Percentiles rank a stretch among this genome's conserved stretches.
phyloP scores from a whole-genome alignment of 352 stramenopile species.

The Globisporangium abappressorium region DNA sequence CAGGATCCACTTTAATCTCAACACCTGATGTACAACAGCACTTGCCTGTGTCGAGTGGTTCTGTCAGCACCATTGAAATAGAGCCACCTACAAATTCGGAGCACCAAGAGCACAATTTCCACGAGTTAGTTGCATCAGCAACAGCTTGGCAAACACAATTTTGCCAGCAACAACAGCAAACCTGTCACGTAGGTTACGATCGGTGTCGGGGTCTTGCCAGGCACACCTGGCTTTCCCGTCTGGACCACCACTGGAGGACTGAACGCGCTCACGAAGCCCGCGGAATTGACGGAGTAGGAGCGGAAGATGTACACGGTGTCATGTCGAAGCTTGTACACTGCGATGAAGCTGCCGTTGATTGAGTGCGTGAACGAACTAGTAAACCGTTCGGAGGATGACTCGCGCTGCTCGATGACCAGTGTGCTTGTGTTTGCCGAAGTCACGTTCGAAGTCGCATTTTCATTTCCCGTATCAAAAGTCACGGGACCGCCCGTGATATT shows the following conservation, averaged over 20 bases:
- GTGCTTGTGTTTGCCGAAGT: slow-evolving; percentile 3
- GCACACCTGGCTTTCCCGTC: slow-evolving; percentile 23
- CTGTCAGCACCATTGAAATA: slow-evolving; percentile 25
- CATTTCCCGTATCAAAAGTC: slow-evolving; percentile 14
- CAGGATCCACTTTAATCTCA: no score
- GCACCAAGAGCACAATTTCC: neutral
- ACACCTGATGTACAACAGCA: no score
- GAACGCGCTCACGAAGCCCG: slow-evolving; percentile 24
- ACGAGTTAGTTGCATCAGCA: neutral
- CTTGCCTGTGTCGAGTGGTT: slow-evolving; percentile 38
- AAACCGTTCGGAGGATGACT: slow-evolving; percentile 22
- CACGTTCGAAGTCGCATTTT: slow-evolving; percentile 6
- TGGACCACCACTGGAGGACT: slow-evolving; percentile 24
- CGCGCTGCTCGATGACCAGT: slow-evolving; percentile 37
- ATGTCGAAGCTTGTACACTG: slow-evolving; percentile 46
- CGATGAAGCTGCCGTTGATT: slow-evolving; percentile 17
- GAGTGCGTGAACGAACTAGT: slow-evolving; percentile 15
- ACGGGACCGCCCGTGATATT: slow-evolving; percentile 25
- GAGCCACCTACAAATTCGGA: slow-evolving; percentile 27
- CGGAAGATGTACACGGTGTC: slow-evolving; percentile 51
- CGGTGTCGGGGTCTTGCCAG: slow-evolving; percentile 39
- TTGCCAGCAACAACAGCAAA: slow-evolving; percentile 16
- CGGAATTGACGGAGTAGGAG: slow-evolving; percentile 20
- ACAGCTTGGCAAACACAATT: neutral
- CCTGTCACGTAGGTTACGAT: slow-evolving; percentile 33